phyloP scores from a whole-genome alignment of 2,329 filamentous ascomycete species.

The Monosporascus sp. region DNA sequence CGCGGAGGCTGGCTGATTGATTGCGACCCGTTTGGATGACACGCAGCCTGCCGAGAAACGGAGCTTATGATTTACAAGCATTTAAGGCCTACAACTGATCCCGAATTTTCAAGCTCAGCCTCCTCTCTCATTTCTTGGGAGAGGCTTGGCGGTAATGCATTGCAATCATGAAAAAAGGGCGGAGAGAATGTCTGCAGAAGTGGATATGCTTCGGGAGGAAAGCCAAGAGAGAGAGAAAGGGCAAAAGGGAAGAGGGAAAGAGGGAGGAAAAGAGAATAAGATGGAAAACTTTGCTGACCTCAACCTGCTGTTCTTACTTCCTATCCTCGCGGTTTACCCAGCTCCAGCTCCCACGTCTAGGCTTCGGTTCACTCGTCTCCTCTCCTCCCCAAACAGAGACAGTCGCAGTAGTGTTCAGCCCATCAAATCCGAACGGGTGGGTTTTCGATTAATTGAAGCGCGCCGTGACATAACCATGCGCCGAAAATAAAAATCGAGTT shows the following conservation, averaged over 20 bases:
- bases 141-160: background rate
- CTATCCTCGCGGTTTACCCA: background rate
- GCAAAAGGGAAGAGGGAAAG: conserved; percentile 3
- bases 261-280: conserved; percentile 4
- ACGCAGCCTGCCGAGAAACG: background rate
- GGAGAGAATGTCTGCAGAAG: no score
- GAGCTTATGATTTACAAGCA: background rate
- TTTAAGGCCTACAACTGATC: background rate
- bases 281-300: background rate
- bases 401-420: conserved; percentile 14
- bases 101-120: background rate
- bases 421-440: conserved; percentile 22
- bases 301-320: background rate
- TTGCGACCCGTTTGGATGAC: background rate
- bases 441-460: conserved; percentile 21
- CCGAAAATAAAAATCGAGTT: conserved; percentile 13
- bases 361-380: background rate
- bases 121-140: background rate
- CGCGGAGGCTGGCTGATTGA: background rate
- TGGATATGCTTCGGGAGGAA: no score
- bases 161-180: background rate
- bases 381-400: background rate
- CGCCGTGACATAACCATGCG: conserved; percentile 20
- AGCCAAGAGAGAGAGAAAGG: background rate
- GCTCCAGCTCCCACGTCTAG: background rate